These are phyloP conservation scores for Astragalus glycyphyllos DNA, from an alignment of 306 rosid species.

Conservation along the genomic window DNA sequence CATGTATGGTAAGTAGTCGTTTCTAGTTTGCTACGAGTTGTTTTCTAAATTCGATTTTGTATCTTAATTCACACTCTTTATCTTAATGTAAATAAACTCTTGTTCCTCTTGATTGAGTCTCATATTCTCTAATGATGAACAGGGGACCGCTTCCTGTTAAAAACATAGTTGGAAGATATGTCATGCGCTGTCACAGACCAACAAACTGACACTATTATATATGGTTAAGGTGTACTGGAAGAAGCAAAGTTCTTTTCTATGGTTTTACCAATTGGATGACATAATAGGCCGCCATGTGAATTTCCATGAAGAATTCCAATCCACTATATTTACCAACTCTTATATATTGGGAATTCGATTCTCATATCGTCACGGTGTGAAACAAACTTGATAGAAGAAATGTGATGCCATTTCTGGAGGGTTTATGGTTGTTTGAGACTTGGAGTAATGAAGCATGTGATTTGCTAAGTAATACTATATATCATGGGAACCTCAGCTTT, in stretches of 20 bases:
- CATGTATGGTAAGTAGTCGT: constrained; percentile 67
- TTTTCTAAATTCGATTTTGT: too few species aligned
- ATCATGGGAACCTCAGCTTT: not conserved
- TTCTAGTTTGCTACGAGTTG: not conserved
- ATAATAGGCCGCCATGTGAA: not conserved
- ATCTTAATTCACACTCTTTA: too few species aligned
- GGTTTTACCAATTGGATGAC: constrained; percentile 26
- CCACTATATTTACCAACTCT: constrained; percentile 28
- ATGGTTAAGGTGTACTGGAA: constrained; percentile 1
- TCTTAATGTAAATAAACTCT: not conserved
- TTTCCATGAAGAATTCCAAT: constrained; percentile 36
- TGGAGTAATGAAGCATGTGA: not conserved
- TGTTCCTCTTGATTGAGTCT: constrained; percentile 13
- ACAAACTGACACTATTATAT: constrained; percentile 46
- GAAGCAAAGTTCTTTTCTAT: constrained; percentile 30
- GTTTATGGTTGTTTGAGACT: not conserved
- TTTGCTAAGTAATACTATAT: not conserved
- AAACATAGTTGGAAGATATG: constrained; percentile 53
- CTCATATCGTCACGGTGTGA: constrained; percentile 19
- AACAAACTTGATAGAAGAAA: constrained; percentile 16
- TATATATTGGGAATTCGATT: constrained; percentile 40
- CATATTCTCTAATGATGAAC: constrained; percentile 36
- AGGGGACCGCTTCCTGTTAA: constrained; percentile 62
- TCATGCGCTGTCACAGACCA: constrained; percentile 49
- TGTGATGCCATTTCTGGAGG: not conserved